Base-by-base conservation (phyloP, 805 yeast species). In the Saturnispora silvae region DNA sequence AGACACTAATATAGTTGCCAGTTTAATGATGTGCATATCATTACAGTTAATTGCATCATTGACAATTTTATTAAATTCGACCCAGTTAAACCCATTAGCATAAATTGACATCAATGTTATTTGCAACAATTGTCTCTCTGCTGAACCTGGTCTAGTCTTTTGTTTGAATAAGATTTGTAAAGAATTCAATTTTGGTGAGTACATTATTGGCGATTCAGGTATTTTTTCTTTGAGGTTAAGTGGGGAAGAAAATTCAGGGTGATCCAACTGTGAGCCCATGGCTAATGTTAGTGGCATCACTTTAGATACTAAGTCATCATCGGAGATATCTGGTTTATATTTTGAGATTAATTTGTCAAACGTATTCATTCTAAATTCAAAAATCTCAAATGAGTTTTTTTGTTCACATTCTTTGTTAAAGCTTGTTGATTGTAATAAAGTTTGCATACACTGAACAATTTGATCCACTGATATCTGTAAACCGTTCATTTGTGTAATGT, bases 401-500 rank as follows among this genome's bases (percentile, higher is more conserved):
- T 10, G 10, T 10, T 5, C 42, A 19, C n/a, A n/a, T 13, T 38
- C 38, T 10, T 29, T 27, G 37, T 52, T 50, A 32, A 57, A 46
- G 42, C 56, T 60, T 4, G 45, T 31, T 5, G 63, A 57, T 34
- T 54, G 58, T 6, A 54, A 33, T 1, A 50, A 40, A 2, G 48
- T 33, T 31, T 48, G 47, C 18, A 52, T 38, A 20, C 41, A 49
- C 11, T 45, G 31, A 20, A 42, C 42, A 6, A 58, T 29, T 4
- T 51, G 50, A 10, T 45, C 34, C 3, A 45, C 31, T 3, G 51
- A 41, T 13, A 58, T 38, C 4, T 49, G 46, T 9, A 48, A 30
- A 0, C 62, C 61, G 32, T 47, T 47, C 9, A 52, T 49, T 39
- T 50, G 53, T 52, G 53, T 56, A n/a, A 49, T 39, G 25, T 45